Base-by-base conservation (phyloP, 768 basidiomycete genomes). In the Leucocoprinus sp. region DNA sequence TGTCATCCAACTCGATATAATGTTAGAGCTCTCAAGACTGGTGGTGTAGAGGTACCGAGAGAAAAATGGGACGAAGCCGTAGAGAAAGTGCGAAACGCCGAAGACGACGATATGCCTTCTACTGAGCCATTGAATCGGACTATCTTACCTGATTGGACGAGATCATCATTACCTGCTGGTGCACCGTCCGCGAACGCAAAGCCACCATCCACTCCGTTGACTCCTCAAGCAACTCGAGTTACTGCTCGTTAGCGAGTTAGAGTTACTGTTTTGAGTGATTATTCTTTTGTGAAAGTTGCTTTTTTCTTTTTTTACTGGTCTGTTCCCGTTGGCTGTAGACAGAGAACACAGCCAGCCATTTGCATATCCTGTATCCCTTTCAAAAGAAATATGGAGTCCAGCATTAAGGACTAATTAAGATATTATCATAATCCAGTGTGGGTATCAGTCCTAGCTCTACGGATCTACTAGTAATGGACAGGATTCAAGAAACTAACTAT, bases 61-160 rank as follows among this genome's bases (percentile, higher is more conserved):
- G 93, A 95, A 58, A 78, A 76, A 49, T 96, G 89, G 85, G 92
- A 96, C 53, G 84, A 87, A 57, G 74, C 71, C 17, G 76, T 75
- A 7, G 38, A 28, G 24, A 48, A 63, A 8, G 65, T 64, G 17
- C 71, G 69, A 38, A 74, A 74, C 49, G 56, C 56, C 6, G 72
- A 72, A 18, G 64, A 66, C 31, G 54, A 45, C 38, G 46, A 51
- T 39, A 49, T 45, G 44, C 37, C n/a, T 22, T 31, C 24, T 22
- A 33, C 35, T 21, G 42, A 33, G 24, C 44, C 21, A 48, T 42
- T 57, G 15, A 60, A 62, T 22, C 62, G 57, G 37, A 73, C 64
- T 50, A 64, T 84, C 37, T 62, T 91, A 27, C 89, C 89, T 3
- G 89, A 92, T 61, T 92, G 89, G 89, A 89, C 89, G 19, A 71